These are phyloP conservation scores for Lactarius vividus DNA, from an alignment of 768 basidiomycete species.

Conservation along the genomic window DNA sequence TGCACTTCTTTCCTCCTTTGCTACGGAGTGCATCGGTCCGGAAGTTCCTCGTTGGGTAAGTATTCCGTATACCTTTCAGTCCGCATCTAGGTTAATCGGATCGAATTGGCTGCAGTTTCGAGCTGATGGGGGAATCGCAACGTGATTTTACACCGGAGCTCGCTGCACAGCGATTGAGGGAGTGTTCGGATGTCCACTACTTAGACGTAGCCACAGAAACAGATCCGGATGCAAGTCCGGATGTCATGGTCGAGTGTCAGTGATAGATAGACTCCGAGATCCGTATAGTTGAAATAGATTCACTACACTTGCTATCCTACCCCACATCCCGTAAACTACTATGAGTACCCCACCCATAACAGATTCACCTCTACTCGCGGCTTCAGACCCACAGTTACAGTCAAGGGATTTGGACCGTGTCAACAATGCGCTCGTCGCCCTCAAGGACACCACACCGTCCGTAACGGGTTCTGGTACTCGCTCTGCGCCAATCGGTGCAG, in stretches of 20 bases:
- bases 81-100: not conserved
- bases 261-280: not conserved
- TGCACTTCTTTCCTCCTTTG: slow-evolving; percentile 86
- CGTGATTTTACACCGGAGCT: slow-evolving; percentile 88
- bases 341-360: slow-evolving; percentile 11
- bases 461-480: slow-evolving; percentile 4
- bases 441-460: slow-evolving; percentile 5
- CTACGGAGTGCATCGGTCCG: slow-evolving; percentile 76
- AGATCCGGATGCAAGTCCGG: not conserved
- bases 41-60: slow-evolving; percentile 87
- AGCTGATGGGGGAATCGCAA: slow-evolving; percentile 88
- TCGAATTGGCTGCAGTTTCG: slow-evolving; percentile 52
- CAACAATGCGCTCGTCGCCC: slow-evolving; percentile 5
- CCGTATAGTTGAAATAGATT: not conserved
- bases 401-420: slow-evolving; percentile 18
- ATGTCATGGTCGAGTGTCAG: not conserved
- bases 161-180: slow-evolving; percentile 66
- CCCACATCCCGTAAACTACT: not conserved
- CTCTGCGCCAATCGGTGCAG: slow-evolving; percentile 57
- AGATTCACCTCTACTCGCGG: not conserved
- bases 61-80: slow-evolving; percentile 30
- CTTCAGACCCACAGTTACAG: slow-evolving; percentile 1
- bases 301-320: not conserved
- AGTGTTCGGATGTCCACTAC: slow-evolving; percentile 60
- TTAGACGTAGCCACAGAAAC: slow-evolving; percentile 30